phyloP scores from a whole-genome alignment of 1,284 basidiomycete genomes.

The Ceratobasidium sp. region DNA sequence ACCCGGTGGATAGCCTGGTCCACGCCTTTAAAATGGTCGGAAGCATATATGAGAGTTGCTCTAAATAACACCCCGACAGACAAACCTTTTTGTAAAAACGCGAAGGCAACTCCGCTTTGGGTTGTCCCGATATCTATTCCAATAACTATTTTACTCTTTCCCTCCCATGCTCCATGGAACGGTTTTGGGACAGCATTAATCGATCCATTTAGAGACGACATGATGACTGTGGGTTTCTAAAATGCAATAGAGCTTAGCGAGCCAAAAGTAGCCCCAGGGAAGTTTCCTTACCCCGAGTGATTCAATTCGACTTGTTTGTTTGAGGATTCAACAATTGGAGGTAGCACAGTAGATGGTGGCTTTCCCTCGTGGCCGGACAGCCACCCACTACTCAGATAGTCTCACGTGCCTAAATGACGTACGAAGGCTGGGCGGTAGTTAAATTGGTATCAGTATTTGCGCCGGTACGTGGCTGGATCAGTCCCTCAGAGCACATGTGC shows the following conservation, averaged over 20 bases:
- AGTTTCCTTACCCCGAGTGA: too few relatives aligned
- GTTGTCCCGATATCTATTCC: conserved; percentile 49
- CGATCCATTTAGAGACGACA: conserved; percentile 20
- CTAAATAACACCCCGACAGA: not conserved
- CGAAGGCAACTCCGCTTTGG: conserved; percentile 42
- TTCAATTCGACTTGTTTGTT: too few relatives aligned
- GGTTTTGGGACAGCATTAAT: conserved; percentile 35
- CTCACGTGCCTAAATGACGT: too few relatives aligned
- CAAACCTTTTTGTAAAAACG: conserved; percentile 37
- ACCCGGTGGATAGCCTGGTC: conserved; percentile 34
- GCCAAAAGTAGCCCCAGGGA: too few relatives aligned
- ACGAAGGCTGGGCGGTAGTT: too few relatives aligned
- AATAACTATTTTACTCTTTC: conserved; percentile 41
- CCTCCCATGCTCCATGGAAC: conserved; percentile 43
- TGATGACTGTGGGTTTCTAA: not conserved
- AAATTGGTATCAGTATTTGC: too few relatives aligned
- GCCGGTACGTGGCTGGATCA: too few relatives aligned
- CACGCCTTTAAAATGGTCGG: not conserved
- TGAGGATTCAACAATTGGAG: too few relatives aligned
- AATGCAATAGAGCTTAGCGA: too few relatives aligned
- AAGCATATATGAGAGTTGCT: not conserved
- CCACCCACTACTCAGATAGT: not conserved
- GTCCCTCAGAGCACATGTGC: too few relatives aligned
- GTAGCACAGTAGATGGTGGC: too few relatives aligned
- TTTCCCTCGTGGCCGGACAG: not conserved